Conservation (phyloP, 169 alveolate genomes). For the Neospora caninum region DNA sequence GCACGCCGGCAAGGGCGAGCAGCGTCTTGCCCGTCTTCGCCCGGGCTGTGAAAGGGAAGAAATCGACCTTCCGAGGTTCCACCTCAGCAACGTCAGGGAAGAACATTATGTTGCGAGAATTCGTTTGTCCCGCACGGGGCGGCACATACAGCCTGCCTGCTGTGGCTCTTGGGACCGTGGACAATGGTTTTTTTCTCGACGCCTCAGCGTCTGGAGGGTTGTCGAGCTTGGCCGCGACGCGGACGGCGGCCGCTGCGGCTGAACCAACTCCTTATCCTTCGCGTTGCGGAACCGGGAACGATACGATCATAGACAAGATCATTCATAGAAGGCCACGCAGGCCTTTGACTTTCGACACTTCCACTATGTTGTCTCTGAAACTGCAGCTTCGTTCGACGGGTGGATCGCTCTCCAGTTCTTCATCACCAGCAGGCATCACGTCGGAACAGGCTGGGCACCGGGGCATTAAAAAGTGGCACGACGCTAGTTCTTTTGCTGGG, state of each 20-base stretch:
- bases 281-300: background rate
- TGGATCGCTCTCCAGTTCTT: background rate
- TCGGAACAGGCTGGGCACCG: background rate
- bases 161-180: background rate
- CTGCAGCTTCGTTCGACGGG: background rate
- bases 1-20: too few species aligned
- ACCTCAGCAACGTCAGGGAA: background rate
- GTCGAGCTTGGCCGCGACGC: background rate
- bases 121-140: background rate
- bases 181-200: background rate
- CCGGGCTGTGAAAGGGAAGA: too few species aligned
- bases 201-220: too few species aligned
- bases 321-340: background rate
- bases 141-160: background rate
- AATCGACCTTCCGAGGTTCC: background rate
- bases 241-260: background rate
- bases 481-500: background rate
- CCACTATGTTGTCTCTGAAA: background rate
- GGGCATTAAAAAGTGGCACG: too few species aligned
- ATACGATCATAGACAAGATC: background rate
- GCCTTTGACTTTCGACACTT: background rate
- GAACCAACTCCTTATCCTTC: background rate
- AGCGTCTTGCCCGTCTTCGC: too few species aligned
- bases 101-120: background rate
- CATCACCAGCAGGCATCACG: background rate